These are phyloP conservation scores for Tritrichomonas musculus DNA, from an alignment of 208 protist species.

Conservation along the genomic window DNA sequence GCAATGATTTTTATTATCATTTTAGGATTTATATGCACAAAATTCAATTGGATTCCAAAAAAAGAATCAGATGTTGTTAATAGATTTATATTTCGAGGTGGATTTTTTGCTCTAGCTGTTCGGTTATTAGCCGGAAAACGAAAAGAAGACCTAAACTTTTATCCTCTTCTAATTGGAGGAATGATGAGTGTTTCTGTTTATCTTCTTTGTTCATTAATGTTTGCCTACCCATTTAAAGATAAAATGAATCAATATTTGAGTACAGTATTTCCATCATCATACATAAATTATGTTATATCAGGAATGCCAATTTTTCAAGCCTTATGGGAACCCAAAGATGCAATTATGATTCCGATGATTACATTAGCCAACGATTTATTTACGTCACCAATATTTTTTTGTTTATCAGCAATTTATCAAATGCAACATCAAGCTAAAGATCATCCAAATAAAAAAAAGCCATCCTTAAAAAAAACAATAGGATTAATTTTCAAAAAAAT, in stretches of 20 bases:
- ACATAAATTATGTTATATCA: conserved; percentile 18
- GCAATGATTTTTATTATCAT: background rate
- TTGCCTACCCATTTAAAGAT: background rate
- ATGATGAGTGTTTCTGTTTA: background rate
- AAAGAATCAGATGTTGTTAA: background rate
- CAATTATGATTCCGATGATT: background rate
- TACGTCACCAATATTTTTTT: background rate
- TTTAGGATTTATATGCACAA: background rate
- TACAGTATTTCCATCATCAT: background rate
- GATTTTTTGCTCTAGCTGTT: background rate
- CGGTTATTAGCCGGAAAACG: background rate
- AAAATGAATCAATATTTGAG: background rate
- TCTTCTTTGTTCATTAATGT: background rate
- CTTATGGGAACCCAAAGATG: background rate
- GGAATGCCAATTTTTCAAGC: background rate
- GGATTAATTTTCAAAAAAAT: background rate
- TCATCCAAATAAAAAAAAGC: background rate
- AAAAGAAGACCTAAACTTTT: background rate
- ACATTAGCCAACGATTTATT: background rate
- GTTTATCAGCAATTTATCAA: background rate
- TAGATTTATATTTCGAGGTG: background rate
- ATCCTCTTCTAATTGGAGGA: background rate
- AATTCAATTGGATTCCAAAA: background rate
- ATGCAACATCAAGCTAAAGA: background rate
- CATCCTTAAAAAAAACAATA: background rate